Evolutionary conservation across 2,329 filamentous ascomycete genomes (phyloP), one percentile per base, ranked within the genome.

Genomic region (Ophidiomyces ophidiicola): DNA sequence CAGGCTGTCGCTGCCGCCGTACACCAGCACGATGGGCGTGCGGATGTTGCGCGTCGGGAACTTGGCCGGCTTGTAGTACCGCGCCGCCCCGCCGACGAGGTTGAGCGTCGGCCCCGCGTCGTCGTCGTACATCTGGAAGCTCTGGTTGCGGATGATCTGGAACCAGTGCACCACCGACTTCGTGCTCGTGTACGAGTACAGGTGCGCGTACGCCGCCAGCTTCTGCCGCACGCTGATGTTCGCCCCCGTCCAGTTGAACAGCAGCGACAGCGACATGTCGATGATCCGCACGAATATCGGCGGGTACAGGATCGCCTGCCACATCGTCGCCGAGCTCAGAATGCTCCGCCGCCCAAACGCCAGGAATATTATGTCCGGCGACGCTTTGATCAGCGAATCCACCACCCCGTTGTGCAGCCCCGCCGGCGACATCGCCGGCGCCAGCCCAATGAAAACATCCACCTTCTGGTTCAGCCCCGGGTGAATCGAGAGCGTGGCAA

Each of bases 161-260:
- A 98, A 98, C 90, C 90, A 98, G 57, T 98, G 90, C 0, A 98
- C 90, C 6, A 98, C 86, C 14, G 80, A 87, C 63, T 98, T 98
- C 42, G 86, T 94, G 57, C 84, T 93, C 0, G 88, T 94, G 58
- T 88, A 96, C 0, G 87, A 94, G 65, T 94, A 98, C 0, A 98
- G 67, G 63, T 98, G 90, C 6, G 88, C 81, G 57, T 98, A 98
- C 1, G 86, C 86, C 2, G 90, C 90, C 12, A 98, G 74, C 56
- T 98, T 98, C 60, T 98, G 90, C 42, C 80, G 78, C 0, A 76
- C 65, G 6, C 76, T 76, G 45, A 98, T 94, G 57, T 96, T 98
- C 43, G 69, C 68, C 3, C 80, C 82, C 44, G 74, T 76, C 90
- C 90, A 98, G 51, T 82, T 80, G 61, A 98, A 98, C 2, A 98